Percentiles rank a stretch among this genome's conserved stretches.
Evolutionary conservation across 139 green algal species (phyloP).

Genomic region (Coccomyxa sp.): DNA sequence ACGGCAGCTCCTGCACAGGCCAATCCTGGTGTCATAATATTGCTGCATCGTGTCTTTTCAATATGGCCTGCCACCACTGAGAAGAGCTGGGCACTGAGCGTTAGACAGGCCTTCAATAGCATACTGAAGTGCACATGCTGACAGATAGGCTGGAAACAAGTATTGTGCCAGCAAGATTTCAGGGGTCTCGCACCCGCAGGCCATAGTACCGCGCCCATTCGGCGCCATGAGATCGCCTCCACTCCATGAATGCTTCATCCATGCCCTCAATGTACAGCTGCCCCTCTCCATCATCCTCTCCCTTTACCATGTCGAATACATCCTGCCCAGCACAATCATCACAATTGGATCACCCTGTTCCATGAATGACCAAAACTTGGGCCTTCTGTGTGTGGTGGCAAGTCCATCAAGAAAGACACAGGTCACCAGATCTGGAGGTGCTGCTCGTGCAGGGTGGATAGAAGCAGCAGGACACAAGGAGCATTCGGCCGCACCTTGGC

Average conservation of each 20-base stretch:
- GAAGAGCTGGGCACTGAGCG: too few relatives aligned
- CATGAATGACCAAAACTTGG: background rate
- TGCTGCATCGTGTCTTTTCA: too few relatives aligned
- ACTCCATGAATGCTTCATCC: background rate
- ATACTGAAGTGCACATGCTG: too few relatives aligned
- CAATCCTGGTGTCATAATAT: background rate
- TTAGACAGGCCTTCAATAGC: too few relatives aligned
- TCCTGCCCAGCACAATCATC: background rate
- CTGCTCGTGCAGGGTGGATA: too few relatives aligned
- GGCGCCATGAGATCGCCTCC: background rate
- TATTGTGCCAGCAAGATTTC: too few relatives aligned
- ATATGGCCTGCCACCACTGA: too few relatives aligned
- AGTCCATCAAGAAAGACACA: too few relatives aligned
- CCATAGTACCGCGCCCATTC: background rate
- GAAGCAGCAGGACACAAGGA: too few relatives aligned
- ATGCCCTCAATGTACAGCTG: background rate
- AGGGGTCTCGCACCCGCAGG: background rate
- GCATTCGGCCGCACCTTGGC: background rate
- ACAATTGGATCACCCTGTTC: too few relatives aligned
- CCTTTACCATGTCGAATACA: background rate
- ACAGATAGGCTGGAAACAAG: too few relatives aligned
- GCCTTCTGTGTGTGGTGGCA: background rate
- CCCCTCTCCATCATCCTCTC: background rate
- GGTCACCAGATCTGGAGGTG: too few relatives aligned
- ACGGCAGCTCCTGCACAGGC: background rate